Evolutionary conservation across 768 basidiomycete species (phyloP).

Genomic region (Leccinum broughii): DNA sequence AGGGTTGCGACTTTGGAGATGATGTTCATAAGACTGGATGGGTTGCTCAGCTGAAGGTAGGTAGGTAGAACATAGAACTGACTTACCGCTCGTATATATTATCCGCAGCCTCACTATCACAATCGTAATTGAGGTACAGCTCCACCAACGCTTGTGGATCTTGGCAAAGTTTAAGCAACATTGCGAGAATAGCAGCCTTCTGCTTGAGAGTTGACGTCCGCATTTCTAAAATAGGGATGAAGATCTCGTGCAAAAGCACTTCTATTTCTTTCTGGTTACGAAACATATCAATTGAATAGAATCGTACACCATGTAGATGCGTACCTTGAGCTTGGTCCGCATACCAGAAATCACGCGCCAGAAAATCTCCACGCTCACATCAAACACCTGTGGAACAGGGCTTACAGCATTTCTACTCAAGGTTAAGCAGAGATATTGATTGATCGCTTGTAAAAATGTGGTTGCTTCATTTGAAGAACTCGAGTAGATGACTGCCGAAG

Average conservation of each 20-base stretch:
- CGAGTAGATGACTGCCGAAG: constrained; percentile 88
- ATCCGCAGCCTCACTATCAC: constrained; percentile 90
- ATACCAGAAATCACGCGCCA: constrained; percentile 94
- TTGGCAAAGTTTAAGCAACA: constrained; percentile 85
- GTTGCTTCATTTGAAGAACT: constrained; percentile 86
- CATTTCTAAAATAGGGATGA: constrained; percentile 98
- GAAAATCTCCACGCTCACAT: constrained; percentile 97
- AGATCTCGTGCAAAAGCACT: constrained; percentile 97
- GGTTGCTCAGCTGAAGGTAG: constrained; percentile 7
- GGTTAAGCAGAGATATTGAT: constrained; percentile 92
- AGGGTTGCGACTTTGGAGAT: constrained; percentile 86
- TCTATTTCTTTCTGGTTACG: constrained; percentile 92
- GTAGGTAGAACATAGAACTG: background rate
- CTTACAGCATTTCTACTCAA: constrained; percentile 95
- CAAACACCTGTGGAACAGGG: constrained; percentile 95
- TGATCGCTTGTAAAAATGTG: constrained; percentile 89
- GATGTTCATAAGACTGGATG: constrained; percentile 82
- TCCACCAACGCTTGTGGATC: constrained; percentile 98
- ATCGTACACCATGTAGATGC: background rate
- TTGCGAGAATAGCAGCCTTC: constrained; percentile 88
- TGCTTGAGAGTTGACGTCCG: constrained; percentile 93
- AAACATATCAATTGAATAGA: constrained; percentile 10
- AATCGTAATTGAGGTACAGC: constrained; percentile 98
- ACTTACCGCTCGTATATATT: constrained; percentile 96
- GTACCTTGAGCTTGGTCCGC: constrained; percentile 93